Base-by-base conservation (phyloP, 345 rosid species). In the Gossypium mustelinum region DNA sequence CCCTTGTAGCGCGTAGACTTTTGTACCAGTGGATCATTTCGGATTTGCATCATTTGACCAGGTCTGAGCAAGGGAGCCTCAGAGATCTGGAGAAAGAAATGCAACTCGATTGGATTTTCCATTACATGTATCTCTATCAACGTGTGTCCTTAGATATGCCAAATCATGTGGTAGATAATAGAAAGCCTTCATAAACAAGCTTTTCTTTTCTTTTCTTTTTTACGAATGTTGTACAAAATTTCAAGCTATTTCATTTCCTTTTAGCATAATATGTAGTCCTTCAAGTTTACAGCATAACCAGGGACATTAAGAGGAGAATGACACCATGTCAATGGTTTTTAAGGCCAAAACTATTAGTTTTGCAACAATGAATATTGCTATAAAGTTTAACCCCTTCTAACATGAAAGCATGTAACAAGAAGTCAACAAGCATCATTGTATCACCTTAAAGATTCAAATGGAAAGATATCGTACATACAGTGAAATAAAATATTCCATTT, bases 61-160 rank as follows among this genome's bases (percentile, higher is more conserved):
- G 68, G 76, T 75, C 76, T 70, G 54, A 47, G 45, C 17, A 72
- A 75, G 50, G 86, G 79, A 78, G 64, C 60, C 64, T 45, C 47
- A 7, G 76, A 75, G 67, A 78, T 79, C 89, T 85, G 75, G 51
- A 64, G 18, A 61, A 43, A 56, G 63, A 68, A 79, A 79, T 79
- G 71, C 17, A 62, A 29, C 9, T 45, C 27, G 57, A 67, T 51
- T 71, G 61, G 44, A 13, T 43, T 27, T 67, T 73, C 50, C 52
- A 13, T 22, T 69, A 7, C 47, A 68, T 17, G 20, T 18, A 64
- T 64, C 50, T 43, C 27, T 25, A n/a, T n/a, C 14, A 4, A 24
- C 18, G 24, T 43, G 9, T 43, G 69, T 41, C 50, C 69, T 64
- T 43, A 10, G 9, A 64, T 64, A 9, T 41, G 24, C 68, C 24